Evolutionary conservation across 108 stramenopile species (phyloP).

Genomic region (Nitzschia palea): DNA sequence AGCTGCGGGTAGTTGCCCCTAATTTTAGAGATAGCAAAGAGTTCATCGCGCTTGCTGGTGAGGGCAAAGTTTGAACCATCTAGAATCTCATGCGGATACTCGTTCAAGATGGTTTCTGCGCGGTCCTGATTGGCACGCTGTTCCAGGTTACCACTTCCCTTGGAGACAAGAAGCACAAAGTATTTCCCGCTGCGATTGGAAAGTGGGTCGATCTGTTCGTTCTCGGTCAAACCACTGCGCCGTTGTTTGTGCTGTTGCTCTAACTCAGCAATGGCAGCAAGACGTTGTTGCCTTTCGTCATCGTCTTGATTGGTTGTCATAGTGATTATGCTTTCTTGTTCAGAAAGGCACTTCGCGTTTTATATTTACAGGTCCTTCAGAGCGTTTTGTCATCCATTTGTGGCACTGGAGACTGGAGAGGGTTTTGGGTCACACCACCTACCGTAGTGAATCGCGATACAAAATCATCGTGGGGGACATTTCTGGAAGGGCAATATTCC

Average conservation of each 20-base stretch:
- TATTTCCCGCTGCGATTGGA: background rate
- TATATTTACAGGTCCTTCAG: no score
- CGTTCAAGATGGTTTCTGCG: background rate
- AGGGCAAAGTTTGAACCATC: slow-evolving; percentile 54
- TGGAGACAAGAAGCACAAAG: slow-evolving; percentile 3
- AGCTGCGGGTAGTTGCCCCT: slow-evolving; percentile 75
- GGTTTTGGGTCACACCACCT: no score
- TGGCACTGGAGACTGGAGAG: no score
- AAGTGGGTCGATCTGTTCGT: background rate
- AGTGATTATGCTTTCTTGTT: no score
- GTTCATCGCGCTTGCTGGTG: slow-evolving; percentile 38
- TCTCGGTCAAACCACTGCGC: background rate
- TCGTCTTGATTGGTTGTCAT: background rate
- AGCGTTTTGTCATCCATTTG: background rate
- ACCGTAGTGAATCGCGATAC: no score
- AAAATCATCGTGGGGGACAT: no score
- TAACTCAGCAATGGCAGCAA: slow-evolving; percentile 9
- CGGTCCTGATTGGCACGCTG: slow-evolving; percentile 12
- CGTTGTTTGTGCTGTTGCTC: slow-evolving; percentile 9
- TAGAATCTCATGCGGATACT: slow-evolving; percentile 11
- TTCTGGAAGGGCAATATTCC: no score
- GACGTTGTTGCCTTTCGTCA: background rate
- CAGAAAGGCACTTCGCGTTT: no score
- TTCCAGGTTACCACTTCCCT: slow-evolving; percentile 6
- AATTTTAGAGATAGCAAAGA: slow-evolving; percentile 53